Base-by-base conservation (phyloP, 805 yeast species). In the Suhomyces vadensis region DNA sequence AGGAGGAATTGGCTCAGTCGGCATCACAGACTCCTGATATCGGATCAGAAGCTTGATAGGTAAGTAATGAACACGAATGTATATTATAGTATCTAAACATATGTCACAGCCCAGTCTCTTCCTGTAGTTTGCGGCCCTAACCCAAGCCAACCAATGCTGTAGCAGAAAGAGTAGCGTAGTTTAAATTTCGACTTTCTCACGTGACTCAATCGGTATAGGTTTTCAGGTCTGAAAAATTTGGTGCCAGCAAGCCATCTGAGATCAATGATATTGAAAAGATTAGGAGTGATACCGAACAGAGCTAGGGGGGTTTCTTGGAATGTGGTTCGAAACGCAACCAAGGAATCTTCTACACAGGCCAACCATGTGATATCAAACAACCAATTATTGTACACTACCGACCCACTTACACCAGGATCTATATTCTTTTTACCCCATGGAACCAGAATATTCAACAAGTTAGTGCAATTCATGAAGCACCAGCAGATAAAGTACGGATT, bases 391-490 rank as follows among this genome's bases (percentile, higher is more conserved):
- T 94, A 83, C 61, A 79, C 84, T 72, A 82, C 87, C 3, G 95
- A 89, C 62, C 79, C 85, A 5, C 65, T 78, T 14, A 85, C 97
- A 0, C 98, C 98, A 0, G 99, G 99, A 0, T 86, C 95, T 0
- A 79, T 87, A 1, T 94, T 94, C 71, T 89, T 94, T 55, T 72
- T 92, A 31, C 98, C 98, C 1, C 90, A 89, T 58, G 99, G 99
- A 2, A 82, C 97, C 1, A 72, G 92, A 35, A 77, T 94, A 20
- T 87, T 91, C 71, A 87, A 89, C 62, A 85, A 81, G 51, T 67
- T 94, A 47, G 73, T 88, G 10, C 74, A 73, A 35, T 94, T 90
- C 63, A 91, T 94, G 92, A 86, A 88, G 58, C 67, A 81, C 31
- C 97, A 89, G 58, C 95, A 90, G 62, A 67, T 78, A 16, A 79